Conservation (phyloP, 1,139 yeast species). For the Kluyveromyces marxianus region DNA sequence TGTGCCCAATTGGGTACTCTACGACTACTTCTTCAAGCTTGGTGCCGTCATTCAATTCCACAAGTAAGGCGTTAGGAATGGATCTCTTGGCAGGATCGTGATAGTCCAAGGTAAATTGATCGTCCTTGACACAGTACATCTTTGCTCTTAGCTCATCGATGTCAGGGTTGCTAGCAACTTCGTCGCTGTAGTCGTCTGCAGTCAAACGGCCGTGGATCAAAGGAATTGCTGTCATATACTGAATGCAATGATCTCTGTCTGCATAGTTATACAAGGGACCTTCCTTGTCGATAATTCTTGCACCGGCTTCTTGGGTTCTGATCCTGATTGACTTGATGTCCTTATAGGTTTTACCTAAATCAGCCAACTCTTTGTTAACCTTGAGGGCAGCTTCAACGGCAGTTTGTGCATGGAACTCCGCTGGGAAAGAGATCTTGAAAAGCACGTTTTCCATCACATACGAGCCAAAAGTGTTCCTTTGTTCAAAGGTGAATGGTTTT, state of each 20-base stretch:
- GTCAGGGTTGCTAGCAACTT: conserved; percentile 43
- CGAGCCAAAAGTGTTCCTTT: conserved; percentile 42
- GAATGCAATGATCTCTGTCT: conserved; percentile 56
- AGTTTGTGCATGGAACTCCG: conserved; percentile 61
- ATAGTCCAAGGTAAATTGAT: conserved; percentile 42
- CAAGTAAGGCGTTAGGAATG: conserved; percentile 46
- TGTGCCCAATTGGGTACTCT: conserved; percentile 53
- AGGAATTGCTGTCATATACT: conserved; percentile 54
- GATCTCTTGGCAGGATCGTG: conserved; percentile 50
- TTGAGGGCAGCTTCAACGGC: conserved; percentile 53
- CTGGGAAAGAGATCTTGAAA: conserved; percentile 57
- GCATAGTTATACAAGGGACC: conserved; percentile 57
- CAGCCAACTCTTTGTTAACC: conserved; percentile 34
- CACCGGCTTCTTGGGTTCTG: conserved; percentile 53
- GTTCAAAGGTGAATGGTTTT: conserved; percentile 41
- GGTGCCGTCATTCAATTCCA: conserved; percentile 48
- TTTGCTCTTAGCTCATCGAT: conserved; percentile 45
- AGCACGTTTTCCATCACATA: conserved; percentile 58
- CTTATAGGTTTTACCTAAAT: conserved; percentile 37
- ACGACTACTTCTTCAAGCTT: conserved; percentile 45
- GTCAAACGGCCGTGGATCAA: conserved; percentile 46
- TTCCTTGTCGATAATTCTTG: conserved; percentile 49
- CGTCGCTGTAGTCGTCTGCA: conserved; percentile 50
- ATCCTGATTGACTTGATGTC: conserved; percentile 44
- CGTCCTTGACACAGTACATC: conserved; percentile 47